phyloP scores from a whole-genome alignment of 2,329 filamentous ascomycete genomes.

The Pseudogymnoascus sp. region DNA sequence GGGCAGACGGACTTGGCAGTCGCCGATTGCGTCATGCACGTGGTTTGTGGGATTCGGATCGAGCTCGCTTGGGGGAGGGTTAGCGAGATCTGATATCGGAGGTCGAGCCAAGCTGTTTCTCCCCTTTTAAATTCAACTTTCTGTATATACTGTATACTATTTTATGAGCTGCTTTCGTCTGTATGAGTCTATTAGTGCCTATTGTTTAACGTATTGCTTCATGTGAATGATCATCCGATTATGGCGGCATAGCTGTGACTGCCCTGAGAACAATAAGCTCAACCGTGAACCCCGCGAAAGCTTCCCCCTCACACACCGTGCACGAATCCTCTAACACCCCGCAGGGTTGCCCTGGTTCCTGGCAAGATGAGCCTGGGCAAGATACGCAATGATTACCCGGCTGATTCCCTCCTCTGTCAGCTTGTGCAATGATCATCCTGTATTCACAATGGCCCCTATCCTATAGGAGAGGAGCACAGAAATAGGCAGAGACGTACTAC shows the following conservation, averaged over 20 bases:
- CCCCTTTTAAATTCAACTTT: neutral
- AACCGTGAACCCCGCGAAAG: neutral
- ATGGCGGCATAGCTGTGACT: neutral
- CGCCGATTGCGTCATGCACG: neutral
- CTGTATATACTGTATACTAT: neutral
- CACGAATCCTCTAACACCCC: neutral
- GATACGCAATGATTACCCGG: neutral
- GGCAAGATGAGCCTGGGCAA: neutral
- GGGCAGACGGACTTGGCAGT: neutral
- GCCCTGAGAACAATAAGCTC: neutral
- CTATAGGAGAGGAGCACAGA: neutral
- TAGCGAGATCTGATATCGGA: neutral
- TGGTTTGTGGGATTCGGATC: neutral
- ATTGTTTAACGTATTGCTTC: neutral
- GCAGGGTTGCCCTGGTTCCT: neutral
- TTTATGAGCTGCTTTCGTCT: neutral
- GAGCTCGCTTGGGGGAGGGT: neutral
- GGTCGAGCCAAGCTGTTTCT: neutral
- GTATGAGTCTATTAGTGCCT: neutral
- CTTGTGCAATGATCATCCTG: neutral
- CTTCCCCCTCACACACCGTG: neutral
- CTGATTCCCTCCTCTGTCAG: neutral
- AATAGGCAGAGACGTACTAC: neutral
- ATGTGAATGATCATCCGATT: neutral
- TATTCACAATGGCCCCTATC: neutral